Base-by-base conservation (phyloP, 768 basidiomycete species). In the Psilocybe tampanensis region DNA sequence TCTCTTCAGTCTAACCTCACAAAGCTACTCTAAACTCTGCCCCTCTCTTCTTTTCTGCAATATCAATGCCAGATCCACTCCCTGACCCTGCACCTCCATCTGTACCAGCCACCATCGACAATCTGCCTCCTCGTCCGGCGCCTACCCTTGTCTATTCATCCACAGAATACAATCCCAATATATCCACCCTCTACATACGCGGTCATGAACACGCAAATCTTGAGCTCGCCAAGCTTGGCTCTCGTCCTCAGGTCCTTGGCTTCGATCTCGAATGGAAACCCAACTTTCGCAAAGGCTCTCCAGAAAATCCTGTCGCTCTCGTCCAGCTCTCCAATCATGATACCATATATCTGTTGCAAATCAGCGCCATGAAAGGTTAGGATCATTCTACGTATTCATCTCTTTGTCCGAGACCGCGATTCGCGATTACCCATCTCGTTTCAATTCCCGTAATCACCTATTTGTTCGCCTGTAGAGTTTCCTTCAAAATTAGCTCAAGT, bases 201-300 rank as follows among this genome's bases (percentile, higher is more conserved):
- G 66, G 74, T 57, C 55, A 66, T 13, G 34, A 61, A 11, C 58
- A 69, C 22, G 77, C 79, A 7, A 72, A 78, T 42, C 18, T 18
- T 15, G 66, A 62, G 22, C 61, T 77, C 15, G 59, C 72, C 0
- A 62, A 57, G 0, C 42, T 81, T 11, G 59, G 61, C 22, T 43
- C 58, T 32, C 74, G 72, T 17, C 64, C 76, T 22, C 75, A 75
- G 18, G 67, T 76, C 41, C 72, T 83, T 48, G 92, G 92, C 23
- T 85, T 93, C 60, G 92, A 94, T 66, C 75, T 90, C 34, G 92
- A 94, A 70, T 93, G 92, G 90, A 84, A 80, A 58, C 92, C 92
- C 0, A 82, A 65, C 18, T 85, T 72, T 62, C 59, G 61, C 44
- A 85, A 82, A 65, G 84, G 86, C 18, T 65, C 70, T 22, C 64